A percentile compares a stretch with the other conserved stretches of the same genome.
Evolutionary conservation across 257 asterid species (phyloP).

Genomic region (Solanum boliviense): DNA sequence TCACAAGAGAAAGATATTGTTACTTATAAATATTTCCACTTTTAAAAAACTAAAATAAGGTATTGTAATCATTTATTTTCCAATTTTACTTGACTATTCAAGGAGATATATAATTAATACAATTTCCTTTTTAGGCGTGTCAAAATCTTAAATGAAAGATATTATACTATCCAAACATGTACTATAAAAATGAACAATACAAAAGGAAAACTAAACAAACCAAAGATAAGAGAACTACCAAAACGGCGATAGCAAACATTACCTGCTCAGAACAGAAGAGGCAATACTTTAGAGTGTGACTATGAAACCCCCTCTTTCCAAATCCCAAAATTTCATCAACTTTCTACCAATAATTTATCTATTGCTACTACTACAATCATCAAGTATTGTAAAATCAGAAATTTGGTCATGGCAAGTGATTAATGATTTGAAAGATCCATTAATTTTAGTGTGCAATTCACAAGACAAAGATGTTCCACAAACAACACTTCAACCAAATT

Average conservation of each 20-base stretch:
- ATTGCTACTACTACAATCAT: not conserved
- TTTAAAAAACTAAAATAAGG: not conserved
- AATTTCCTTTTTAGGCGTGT: not conserved
- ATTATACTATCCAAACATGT: not conserved
- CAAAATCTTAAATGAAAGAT: not conserved
- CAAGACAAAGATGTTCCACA: not conserved
- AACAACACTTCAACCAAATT: not conserved
- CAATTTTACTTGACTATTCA: not conserved
- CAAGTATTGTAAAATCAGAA: not conserved
- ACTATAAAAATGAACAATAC: not conserved
- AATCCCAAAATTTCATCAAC: not conserved
- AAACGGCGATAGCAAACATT: not conserved
- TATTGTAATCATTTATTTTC: not conserved
- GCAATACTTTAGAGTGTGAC: not conserved
- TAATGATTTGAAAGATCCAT: not conserved
- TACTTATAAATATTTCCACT: not conserved
- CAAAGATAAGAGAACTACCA: not conserved
- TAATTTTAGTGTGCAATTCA: not conserved
- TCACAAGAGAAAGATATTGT: not conserved
- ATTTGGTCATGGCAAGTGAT: slow-evolving; percentile 1
- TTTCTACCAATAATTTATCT: not conserved
- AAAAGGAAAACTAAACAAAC: not conserved
- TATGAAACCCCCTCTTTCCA: not conserved
- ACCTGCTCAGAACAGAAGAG: too few species aligned
- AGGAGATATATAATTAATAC: not conserved